These are phyloP conservation scores for Aspergillus awamori DNA, from an alignment of 2,329 filamentous ascomycete genomes.

Conservation along the genomic window DNA sequence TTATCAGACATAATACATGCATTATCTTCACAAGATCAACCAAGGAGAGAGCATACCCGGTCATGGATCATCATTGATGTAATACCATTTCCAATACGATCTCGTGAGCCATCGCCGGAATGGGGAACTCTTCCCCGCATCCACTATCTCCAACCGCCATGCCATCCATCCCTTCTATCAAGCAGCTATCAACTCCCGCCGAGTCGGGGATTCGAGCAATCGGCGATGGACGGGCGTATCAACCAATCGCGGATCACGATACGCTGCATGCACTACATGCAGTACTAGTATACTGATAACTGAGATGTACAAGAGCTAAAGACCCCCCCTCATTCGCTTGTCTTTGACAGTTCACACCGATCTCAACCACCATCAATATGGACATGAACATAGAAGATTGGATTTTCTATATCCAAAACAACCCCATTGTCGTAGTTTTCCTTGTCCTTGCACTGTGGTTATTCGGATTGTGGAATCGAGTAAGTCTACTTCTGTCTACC, in stretches of 20 bases:
- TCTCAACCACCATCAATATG: neutral
- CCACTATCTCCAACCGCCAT: neutral
- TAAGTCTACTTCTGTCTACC: neutral
- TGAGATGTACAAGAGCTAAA: constrained; percentile 6
- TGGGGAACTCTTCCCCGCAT: neutral
- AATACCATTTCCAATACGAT: neutral
- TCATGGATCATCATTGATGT: neutral
- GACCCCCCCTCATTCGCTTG: neutral
- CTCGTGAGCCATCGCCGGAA: neutral
- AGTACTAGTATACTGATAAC: constrained; percentile 1
- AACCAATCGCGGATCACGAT: constrained; percentile 22
- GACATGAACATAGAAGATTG: neutral
- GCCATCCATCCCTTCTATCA: neutral
- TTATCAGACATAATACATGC: no score
- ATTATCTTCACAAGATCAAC: no score
- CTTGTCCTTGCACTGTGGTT: constrained; percentile 1
- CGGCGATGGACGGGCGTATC: constrained; percentile 16
- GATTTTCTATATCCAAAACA: constrained; percentile 6
- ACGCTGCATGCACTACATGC: constrained; percentile 1
- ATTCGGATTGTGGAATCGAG: neutral
- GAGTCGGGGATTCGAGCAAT: constrained; percentile 19
- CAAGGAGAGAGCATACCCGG: no score
- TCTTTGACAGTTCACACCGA: neutral
- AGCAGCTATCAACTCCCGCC: neutral
- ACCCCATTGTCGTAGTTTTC: neutral